Percentiles rank a stretch among this genome's conserved stretches.
Evolutionary conservation across 768 basidiomycete genomes (phyloP).

Genomic region (Mrakia hoshinonis): DNA sequence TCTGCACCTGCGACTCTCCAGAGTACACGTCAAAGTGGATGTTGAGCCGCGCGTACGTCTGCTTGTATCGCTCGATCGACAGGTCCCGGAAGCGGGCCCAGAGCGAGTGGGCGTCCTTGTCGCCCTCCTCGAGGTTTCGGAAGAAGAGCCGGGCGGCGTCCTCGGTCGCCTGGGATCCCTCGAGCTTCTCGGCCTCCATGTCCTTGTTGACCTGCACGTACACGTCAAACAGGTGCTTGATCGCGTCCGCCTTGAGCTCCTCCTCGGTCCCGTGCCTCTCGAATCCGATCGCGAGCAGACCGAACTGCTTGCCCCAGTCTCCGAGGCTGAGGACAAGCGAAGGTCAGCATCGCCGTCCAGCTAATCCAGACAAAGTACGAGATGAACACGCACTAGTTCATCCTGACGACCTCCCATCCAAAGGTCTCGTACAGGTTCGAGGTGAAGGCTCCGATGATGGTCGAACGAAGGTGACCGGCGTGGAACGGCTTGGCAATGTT

Average conservation of each 20-base stretch:
- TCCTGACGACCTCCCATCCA: constrained; percentile 80
- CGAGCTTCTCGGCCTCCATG: constrained; percentile 37
- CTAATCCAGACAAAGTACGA: not conserved
- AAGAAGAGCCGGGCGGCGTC: constrained; percentile 73
- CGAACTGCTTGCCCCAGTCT: constrained; percentile 69
- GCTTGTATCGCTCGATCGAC: constrained; percentile 78
- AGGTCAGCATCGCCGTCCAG: not conserved
- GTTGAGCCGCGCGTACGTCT: constrained; percentile 81
- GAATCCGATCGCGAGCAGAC: constrained; percentile 80
- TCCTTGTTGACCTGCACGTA: constrained; percentile 92
- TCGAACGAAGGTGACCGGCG: constrained; percentile 89
- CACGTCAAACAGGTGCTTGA: constrained; percentile 81
- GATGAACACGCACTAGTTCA: constrained; percentile 57
- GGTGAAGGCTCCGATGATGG: constrained; percentile 97
- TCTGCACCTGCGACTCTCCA: constrained; percentile 54
- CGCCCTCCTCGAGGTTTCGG: constrained; percentile 89
- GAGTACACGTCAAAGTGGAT: constrained; percentile 85
- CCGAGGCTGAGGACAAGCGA: constrained; percentile 14
- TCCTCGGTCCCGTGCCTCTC: constrained; percentile 83
- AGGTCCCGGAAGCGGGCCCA: constrained; percentile 91
- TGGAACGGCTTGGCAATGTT: constrained; percentile 99
- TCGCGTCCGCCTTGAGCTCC: constrained; percentile 73
- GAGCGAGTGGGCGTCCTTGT: constrained; percentile 68
- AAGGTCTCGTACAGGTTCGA: constrained; percentile 81
- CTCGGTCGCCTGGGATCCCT: constrained; percentile 37